Base-by-base conservation (phyloP, 331 rosid genomes). In the Rosa hybrid region DNA sequence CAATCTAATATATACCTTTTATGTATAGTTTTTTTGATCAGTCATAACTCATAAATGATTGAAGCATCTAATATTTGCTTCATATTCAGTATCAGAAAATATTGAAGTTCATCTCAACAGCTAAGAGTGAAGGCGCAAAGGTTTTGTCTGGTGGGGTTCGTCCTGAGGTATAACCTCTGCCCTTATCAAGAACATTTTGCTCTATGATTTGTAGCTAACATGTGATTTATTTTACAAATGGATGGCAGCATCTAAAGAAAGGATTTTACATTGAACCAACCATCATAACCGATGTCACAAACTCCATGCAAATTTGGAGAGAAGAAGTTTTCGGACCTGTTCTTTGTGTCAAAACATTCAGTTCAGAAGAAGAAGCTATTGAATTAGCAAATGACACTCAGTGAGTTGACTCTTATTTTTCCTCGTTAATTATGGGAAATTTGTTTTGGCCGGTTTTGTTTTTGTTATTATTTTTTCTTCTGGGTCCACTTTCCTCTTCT, bases 271-370 rank as follows among this genome's bases (percentile, higher is more conserved):
- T 96, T 73, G 92, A 93, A 87, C 98, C 99, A 54, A 87, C 98
- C 62, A 60, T 96, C 60, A 86, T 96, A 75, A 86, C 91, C 60
- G 91, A 90, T 80, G 94, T 96, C 76, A 91, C 94, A 74, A 91
- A 92, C 78, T 85, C 92, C 76, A 93, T 96, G 99, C 94, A 96
- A 93, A 93, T 96, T 80, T 96, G 99, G 99, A 93, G 79, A 87
- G 98, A 93, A 81, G 99, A 96, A 88, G 97, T 93, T 56, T 96
- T 96, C 63, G 99, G 98, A 80, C 99, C 99, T 73, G 97, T 93
- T 79, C 89, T 96, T 10, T 93, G 99, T 85, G 97, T 90, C 27
- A 96, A 96, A 89, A 91, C 94, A 74, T 96, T 93, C 83, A 86
- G 90, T 72, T 84, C 97, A 13, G 97, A 96, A 87, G 98, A 93